Evolutionary conservation across 2,329 filamentous ascomycete genomes (phyloP).

Genomic region (Gnomoniopsis smithogilvyi): DNA sequence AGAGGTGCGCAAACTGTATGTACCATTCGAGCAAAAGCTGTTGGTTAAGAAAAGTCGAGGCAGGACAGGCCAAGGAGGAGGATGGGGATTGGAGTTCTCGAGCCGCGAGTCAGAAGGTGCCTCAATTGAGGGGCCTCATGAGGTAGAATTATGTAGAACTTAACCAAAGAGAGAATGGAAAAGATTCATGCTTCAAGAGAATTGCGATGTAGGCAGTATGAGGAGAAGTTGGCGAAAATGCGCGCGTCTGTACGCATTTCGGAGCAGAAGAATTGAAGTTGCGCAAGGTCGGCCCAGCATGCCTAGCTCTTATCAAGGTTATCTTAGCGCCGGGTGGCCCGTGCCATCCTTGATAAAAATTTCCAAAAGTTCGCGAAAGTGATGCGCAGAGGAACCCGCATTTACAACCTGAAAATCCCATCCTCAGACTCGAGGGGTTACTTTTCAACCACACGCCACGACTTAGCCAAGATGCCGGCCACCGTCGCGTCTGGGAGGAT

Average conservation of each 20-base stretch:
- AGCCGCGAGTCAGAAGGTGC: too few species aligned
- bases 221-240: not conserved
- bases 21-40: not conserved
- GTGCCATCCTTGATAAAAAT: slow-evolving; percentile 14
- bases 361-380: not conserved
- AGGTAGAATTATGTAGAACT: too few species aligned
- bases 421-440: not conserved
- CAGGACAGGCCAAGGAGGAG: too few species aligned
- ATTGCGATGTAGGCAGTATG: not conserved
- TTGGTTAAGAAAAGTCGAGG: too few species aligned
- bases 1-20: too few species aligned
- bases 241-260: not conserved
- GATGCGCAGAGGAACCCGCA: not conserved
- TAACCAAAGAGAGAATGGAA: too few species aligned
- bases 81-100: too few species aligned
- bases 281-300: not conserved
- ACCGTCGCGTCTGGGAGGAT: slow-evolving; percentile 62
- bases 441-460: not conserved
- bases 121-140: too few species aligned
- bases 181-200: too few species aligned
- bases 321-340: slow-evolving; percentile 6
- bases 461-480: slow-evolving; percentile 53
- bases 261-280: not conserved
- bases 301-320: slow-evolving; percentile 13
- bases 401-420: not conserved